Percentiles rank a stretch among this genome's conserved stretches.
These are phyloP conservation scores for Hondaea fermentalgiana DNA, from an alignment of 108 stramenopile genomes.

Conservation along the genomic window DNA sequence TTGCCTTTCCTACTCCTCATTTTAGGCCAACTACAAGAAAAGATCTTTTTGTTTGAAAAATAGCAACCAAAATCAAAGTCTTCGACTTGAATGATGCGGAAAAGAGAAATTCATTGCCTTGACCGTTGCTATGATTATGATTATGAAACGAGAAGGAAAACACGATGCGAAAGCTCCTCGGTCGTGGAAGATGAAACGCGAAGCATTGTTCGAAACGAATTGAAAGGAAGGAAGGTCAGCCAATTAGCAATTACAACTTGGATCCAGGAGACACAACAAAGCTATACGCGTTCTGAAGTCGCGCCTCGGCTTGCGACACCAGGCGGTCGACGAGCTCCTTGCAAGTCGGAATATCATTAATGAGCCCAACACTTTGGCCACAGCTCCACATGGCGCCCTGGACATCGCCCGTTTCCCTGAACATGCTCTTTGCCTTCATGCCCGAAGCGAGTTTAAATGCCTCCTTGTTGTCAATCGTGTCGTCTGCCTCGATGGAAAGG, in stretches of 20 bases:
- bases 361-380: background rate
- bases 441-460: background rate
- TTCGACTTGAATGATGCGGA: no score
- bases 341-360: background rate
- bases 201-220: background rate
- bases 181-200: background rate
- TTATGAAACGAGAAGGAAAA: background rate
- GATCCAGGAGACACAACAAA: background rate
- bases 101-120: no score
- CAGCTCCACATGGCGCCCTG: constrained; percentile 13
- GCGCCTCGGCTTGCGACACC: background rate
- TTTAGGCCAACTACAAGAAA: no score
- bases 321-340: background rate
- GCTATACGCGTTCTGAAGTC: background rate
- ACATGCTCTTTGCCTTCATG: background rate
- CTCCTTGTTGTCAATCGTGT: background rate
- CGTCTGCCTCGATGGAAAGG: background rate
- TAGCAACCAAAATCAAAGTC: no score
- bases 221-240: background rate
- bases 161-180: background rate
- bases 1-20: no score
- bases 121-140: background rate
- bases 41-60: no score
- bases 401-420: background rate
- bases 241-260: background rate